phyloP scores from a whole-genome alignment of 192 early-diverging fungal genomes.

The Thoreauomyces humboldtii region DNA sequence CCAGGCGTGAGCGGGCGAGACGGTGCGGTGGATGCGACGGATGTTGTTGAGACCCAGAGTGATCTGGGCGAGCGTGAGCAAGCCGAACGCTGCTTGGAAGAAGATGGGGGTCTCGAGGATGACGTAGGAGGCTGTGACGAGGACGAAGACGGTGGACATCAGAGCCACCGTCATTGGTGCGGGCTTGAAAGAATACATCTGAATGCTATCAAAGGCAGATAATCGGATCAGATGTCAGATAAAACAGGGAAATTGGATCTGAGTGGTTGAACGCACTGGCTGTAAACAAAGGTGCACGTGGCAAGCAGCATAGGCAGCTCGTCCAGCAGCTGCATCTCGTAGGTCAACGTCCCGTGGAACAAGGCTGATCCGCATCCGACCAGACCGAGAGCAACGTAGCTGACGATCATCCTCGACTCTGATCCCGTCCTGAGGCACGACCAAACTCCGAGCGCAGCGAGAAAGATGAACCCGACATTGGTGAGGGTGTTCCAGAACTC shows the following conservation, averaged over 20 bases:
- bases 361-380: slow-evolving; percentile 73
- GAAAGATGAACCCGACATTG: slow-evolving; percentile 64
- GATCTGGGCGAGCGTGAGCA: slow-evolving; percentile 23
- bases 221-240: slow-evolving; percentile 4
- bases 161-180: slow-evolving; percentile 2
- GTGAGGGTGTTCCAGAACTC: slow-evolving; percentile 78
- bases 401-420: slow-evolving; percentile 55
- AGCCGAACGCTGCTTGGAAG: slow-evolving; percentile 49
- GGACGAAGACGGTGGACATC: slow-evolving; percentile 29
- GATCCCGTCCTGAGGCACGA: slow-evolving; percentile 44
- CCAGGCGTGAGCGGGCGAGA: no score
- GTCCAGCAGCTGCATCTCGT: slow-evolving; percentile 72
- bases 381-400: slow-evolving; percentile 57
- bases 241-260: slow-evolving; percentile 31
- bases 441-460: slow-evolving; percentile 60
- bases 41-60: slow-evolving; percentile 28
- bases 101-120: slow-evolving; percentile 68
- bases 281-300: slow-evolving; percentile 16
- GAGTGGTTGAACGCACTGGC: slow-evolving; percentile 12
- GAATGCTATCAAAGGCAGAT: not conserved
- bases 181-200: slow-evolving; percentile 11
- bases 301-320: slow-evolving; percentile 67
- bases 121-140: slow-evolving; percentile 59
- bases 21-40: slow-evolving; percentile 7
- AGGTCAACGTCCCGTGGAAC: slow-evolving; percentile 76